Evolutionary conservation across 208 protist genomes (phyloP).

Genomic region (Wallacemonas collosoma): DNA sequence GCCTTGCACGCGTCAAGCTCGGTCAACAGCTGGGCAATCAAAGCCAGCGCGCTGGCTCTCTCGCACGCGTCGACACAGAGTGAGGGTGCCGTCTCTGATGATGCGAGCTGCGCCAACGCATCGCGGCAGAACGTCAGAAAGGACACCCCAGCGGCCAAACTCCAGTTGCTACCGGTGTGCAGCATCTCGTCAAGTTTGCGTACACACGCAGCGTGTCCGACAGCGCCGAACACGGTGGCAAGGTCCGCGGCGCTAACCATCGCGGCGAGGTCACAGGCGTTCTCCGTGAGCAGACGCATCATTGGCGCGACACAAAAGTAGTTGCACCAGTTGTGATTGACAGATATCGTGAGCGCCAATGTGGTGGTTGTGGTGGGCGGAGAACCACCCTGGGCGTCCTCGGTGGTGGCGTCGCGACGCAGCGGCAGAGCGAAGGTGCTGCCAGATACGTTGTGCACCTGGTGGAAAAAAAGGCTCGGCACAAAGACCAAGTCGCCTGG

Average conservation of each 20-base stretch:
- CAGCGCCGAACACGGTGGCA: slow-evolving; percentile 36
- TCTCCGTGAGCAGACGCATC: slow-evolving; percentile 46
- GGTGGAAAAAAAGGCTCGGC: slow-evolving; percentile 70
- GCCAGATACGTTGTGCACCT: slow-evolving; percentile 85
- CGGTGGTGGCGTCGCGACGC: not conserved
- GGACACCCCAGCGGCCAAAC: slow-evolving; percentile 41
- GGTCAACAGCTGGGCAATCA: not conserved
- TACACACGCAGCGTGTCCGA: slow-evolving; percentile 37
- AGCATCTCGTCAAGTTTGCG: slow-evolving; percentile 56
- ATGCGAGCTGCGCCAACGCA: not conserved
- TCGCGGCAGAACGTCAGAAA: slow-evolving; percentile 44
- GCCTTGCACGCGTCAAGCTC: slow-evolving; percentile 2
- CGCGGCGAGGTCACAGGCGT: slow-evolving; percentile 37
- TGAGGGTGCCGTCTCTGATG: not conserved
- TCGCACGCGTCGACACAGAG: slow-evolving; percentile 1
- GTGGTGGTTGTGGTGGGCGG: not conserved
- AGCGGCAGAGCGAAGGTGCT: slow-evolving; percentile 27
- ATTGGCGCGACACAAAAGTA: slow-evolving; percentile 63
- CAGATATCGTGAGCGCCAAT: slow-evolving; percentile 54
- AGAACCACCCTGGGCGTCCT: not conserved
- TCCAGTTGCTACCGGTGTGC: slow-evolving; percentile 70
- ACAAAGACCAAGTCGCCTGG: slow-evolving; percentile 88
- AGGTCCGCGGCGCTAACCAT: slow-evolving; percentile 48
- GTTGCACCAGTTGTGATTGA: slow-evolving; percentile 93
- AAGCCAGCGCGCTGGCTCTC: not conserved